phyloP scores from a whole-genome alignment of 306 rosid genomes.

The Chamaecrista fasciculata region DNA sequence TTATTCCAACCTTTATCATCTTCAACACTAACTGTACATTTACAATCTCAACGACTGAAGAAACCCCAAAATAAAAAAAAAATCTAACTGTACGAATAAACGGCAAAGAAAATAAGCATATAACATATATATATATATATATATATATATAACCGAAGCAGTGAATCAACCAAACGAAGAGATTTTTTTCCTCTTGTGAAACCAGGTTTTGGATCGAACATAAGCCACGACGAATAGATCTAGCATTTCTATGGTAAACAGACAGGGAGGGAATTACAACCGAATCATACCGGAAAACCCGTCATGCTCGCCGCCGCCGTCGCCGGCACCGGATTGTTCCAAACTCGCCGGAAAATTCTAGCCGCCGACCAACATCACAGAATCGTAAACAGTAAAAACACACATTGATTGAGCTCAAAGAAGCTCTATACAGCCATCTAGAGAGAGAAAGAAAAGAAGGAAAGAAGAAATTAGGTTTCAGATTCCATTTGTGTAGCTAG shows the following conservation, averaged over 20 bases:
- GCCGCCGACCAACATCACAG: conserved; percentile 2
- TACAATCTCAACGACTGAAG: background rate
- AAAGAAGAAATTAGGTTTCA: no score
- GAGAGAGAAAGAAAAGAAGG: background rate
- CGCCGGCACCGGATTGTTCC: conserved; percentile 29
- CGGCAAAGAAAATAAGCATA: no score
- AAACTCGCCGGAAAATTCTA: conserved; percentile 34
- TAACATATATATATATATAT: no score
- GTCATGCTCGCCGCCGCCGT: conserved; percentile 25
- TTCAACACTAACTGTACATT: conserved; percentile 30
- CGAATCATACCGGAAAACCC: conserved; percentile 35
- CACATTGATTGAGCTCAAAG: background rate
- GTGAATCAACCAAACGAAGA: background rate
- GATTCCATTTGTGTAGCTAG: no score
- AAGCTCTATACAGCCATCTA: background rate
- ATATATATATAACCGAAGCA: no score
- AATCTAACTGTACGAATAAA: background rate
- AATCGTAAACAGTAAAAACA: no score
- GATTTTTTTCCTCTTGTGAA: conserved; percentile 49
- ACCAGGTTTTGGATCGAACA: conserved; percentile 65
- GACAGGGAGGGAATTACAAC: conserved; percentile 1
- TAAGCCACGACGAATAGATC: conserved; percentile 41
- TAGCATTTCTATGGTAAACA: conserved; percentile 51
- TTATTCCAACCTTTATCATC: conserved; percentile 5
- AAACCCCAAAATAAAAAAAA: background rate